Percentiles rank a stretch among this genome's conserved stretches.
Evolutionary conservation across 2,329 filamentous ascomycete genomes (phyloP).

Genomic region (Pezicula neosporulosa): DNA sequence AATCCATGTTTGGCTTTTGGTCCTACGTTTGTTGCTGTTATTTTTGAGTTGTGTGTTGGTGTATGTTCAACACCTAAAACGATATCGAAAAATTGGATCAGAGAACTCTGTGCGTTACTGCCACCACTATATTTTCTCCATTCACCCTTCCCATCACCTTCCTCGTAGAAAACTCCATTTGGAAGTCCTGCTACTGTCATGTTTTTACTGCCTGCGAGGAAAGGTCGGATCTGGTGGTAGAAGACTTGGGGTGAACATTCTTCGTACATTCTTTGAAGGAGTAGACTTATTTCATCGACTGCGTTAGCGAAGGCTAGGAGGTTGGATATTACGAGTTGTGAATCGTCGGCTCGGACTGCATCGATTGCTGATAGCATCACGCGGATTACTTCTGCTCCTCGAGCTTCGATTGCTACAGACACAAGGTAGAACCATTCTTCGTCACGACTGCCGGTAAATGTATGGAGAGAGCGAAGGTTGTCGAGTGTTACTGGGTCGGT

Average conservation of each 20-base stretch:
- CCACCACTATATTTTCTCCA: constrained; percentile 84
- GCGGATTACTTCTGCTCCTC: constrained; percentile 71
- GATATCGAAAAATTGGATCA: constrained; percentile 92
- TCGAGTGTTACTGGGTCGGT: constrained; percentile 42
- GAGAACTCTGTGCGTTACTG: constrained; percentile 87
- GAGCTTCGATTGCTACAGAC: constrained; percentile 85
- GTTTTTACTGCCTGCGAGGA: constrained; percentile 86
- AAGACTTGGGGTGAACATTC: constrained; percentile 83
- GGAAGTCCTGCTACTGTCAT: constrained; percentile 84
- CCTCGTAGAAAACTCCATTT: constrained; percentile 79
- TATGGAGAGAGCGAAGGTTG: constrained; percentile 68
- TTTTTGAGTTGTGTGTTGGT: constrained; percentile 29
- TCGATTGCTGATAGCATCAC: constrained; percentile 74
- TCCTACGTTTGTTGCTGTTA: constrained; percentile 13
- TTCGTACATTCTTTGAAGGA: constrained; percentile 85
- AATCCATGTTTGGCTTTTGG: constrained; percentile 15
- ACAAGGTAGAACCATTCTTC: constrained; percentile 95
- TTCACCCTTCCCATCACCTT: constrained; percentile 59
- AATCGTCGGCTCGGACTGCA: constrained; percentile 60
- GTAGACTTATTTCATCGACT: constrained; percentile 61
- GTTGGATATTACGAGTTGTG: constrained; percentile 54
- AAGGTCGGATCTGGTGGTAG: constrained; percentile 84
- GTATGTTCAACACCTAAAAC: constrained; percentile 78
- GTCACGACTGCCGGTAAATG: constrained; percentile 83
- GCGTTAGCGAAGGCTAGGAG: constrained; percentile 63